Conservation (phyloP, 2,329 filamentous ascomycete species). For the Beauveria australis region DNA sequence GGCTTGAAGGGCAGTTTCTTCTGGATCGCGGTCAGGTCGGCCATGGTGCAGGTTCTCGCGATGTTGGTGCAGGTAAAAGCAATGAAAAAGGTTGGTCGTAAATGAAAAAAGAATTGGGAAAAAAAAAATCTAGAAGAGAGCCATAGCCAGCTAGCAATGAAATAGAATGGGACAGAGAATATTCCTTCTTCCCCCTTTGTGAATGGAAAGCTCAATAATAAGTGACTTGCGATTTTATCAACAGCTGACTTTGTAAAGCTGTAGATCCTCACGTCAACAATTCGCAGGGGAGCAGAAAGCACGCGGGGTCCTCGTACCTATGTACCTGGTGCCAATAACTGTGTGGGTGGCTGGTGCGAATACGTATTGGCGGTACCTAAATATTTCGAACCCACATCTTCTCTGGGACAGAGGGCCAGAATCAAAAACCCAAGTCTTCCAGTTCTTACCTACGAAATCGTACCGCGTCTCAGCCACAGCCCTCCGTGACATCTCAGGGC, state of each 20-base stretch:
- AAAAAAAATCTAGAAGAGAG: neutral
- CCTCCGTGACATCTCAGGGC: neutral
- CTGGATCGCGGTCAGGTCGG: conserved; percentile 22
- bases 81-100: neutral
- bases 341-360: neutral
- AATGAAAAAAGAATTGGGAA: conserved; percentile 6
- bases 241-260: neutral
- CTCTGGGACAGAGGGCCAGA: neutral
- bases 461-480: neutral
- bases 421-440: neutral
- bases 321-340: conserved; percentile 5
- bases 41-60: conserved; percentile 20
- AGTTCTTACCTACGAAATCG: neutral
- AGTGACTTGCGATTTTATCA: neutral
- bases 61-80: neutral
- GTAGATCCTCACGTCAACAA: neutral
- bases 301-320: neutral
- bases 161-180: neutral
- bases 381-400: neutral
- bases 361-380: neutral
- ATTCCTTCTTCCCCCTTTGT: neutral
- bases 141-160: neutral
- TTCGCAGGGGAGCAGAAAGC: neutral
- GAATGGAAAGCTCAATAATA: neutral
- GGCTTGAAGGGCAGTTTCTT: conserved; percentile 43